phyloP scores from a whole-genome alignment of 805 yeast species.

The Candida sphagnicola region DNA sequence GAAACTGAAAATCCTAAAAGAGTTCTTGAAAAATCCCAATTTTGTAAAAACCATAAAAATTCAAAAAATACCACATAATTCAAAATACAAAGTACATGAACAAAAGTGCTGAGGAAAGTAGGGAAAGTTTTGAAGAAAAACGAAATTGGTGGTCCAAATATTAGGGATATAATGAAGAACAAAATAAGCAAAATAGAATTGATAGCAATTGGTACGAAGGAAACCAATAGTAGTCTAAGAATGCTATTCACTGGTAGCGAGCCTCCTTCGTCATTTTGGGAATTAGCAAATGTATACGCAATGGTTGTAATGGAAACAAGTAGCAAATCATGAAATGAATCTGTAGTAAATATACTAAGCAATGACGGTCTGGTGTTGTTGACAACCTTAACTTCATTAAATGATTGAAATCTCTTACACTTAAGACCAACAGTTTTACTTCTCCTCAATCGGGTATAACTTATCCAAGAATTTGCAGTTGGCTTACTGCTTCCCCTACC shows the following conservation, averaged over 20 bases:
- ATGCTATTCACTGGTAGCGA: constrained; percentile 36
- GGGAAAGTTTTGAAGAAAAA: constrained; percentile 45
- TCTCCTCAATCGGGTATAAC: constrained; percentile 47
- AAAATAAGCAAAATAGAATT: constrained; percentile 38
- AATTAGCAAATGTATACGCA: constrained; percentile 52
- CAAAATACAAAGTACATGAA: constrained; percentile 51
- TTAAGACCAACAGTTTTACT: constrained; percentile 57
- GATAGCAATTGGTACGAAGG: constrained; percentile 45
- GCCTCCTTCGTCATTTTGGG: constrained; percentile 44
- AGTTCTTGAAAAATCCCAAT: constrained; percentile 59
- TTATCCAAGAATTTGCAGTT: constrained; percentile 39
- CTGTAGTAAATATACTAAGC: constrained; percentile 38
- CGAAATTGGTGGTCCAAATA: constrained; percentile 48
- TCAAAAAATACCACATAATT: constrained; percentile 56
- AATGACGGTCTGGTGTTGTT: constrained; percentile 50
- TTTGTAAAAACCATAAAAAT: constrained; percentile 62
- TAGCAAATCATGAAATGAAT: constrained; percentile 34
- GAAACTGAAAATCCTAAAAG: constrained; percentile 58
- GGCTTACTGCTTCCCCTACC: constrained; percentile 47
- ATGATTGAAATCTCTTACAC: constrained; percentile 29
- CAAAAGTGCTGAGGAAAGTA: constrained; percentile 49
- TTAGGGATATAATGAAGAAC: constrained; percentile 41
- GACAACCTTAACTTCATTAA: constrained; percentile 36
- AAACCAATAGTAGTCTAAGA: constrained; percentile 39
- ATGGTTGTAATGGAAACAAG: constrained; percentile 30